phyloP scores from a whole-genome alignment of 306 rosid species.

The Leucaena leucocephala region DNA sequence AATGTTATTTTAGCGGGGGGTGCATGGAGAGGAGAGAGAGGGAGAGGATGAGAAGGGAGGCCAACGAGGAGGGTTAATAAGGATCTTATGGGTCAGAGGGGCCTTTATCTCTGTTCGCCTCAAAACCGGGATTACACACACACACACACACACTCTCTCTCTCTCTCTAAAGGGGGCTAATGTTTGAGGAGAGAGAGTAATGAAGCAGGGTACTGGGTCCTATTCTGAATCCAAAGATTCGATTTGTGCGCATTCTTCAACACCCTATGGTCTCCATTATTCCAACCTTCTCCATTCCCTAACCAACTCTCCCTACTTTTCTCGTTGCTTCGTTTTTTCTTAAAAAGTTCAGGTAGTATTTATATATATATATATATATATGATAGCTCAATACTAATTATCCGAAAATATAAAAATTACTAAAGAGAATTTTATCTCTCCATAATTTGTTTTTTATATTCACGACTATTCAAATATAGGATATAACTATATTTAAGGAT shows the following conservation, averaged over 20 bases:
- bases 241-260: constrained; percentile 9
- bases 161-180: neutral
- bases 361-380: too few species aligned
- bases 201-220: neutral
- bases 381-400: too few species aligned
- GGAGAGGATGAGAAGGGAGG: neutral
- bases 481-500: too few species aligned
- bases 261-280: constrained; percentile 36
- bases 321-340: too few species aligned
- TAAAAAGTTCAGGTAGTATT: too few species aligned
- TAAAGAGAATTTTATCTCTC: too few species aligned
- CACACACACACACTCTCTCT: neutral
- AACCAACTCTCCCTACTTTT: neutral
- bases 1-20: neutral
- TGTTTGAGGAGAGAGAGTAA: neutral
- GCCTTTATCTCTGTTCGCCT: constrained; percentile 25
- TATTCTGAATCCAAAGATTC: constrained; percentile 19
- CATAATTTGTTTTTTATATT: too few species aligned
- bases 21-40: neutral
- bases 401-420: too few species aligned
- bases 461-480: too few species aligned
- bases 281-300: neutral
- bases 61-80: constrained; percentile 25
- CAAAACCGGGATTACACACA: constrained; percentile 5
- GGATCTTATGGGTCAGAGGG: constrained; percentile 43